Evolutionary conservation across 1,284 basidiomycete species (phyloP).

Genomic region (Trametes polyzona): DNA sequence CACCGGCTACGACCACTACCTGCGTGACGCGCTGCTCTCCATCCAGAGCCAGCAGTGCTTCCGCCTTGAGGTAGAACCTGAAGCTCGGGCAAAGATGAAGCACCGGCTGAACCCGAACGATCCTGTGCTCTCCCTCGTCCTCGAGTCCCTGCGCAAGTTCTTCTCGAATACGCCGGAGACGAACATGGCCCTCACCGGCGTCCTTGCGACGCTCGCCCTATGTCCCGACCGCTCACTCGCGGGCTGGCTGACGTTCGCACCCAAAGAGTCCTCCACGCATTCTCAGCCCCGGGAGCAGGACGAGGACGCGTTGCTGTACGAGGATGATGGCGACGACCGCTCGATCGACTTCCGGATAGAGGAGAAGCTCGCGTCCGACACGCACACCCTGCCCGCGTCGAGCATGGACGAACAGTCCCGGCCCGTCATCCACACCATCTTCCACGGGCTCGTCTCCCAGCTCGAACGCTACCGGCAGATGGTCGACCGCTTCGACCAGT

Average conservation of each 20-base stretch:
- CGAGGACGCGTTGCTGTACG: slow-evolving; percentile 27
- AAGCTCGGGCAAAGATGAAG: slow-evolving; percentile 51
- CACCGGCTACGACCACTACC: slow-evolving; percentile 85
- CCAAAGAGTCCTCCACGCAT: slow-evolving; percentile 39
- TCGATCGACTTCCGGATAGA: slow-evolving; percentile 78
- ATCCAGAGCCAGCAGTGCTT: slow-evolving; percentile 70
- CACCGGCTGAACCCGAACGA: slow-evolving; percentile 83
- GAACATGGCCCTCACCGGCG: slow-evolving; percentile 89
- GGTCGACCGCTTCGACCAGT: slow-evolving; percentile 83
- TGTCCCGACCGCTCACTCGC: slow-evolving; percentile 86
- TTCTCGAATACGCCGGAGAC: slow-evolving; percentile 85
- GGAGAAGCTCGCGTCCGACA: slow-evolving; percentile 62
- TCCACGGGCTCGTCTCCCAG: slow-evolving; percentile 78
- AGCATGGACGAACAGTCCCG: slow-evolving; percentile 71
- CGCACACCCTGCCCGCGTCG: slow-evolving; percentile 62
- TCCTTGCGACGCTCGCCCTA: slow-evolving; percentile 75
- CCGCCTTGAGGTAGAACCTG: slow-evolving; percentile 45
- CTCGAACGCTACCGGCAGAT: slow-evolving; percentile 77
- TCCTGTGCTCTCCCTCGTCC: slow-evolving; percentile 70
- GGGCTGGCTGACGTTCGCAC: slow-evolving; percentile 84
- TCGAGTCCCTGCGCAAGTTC: slow-evolving; percentile 77
- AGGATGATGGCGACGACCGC: slow-evolving; percentile 70
- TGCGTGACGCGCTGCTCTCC: slow-evolving; percentile 75
- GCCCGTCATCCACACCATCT: slow-evolving; percentile 79
- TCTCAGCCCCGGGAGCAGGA: slow-evolving; percentile 26